Evolutionary conservation across 202 grass and related monocot genomes (phyloP).

Genomic region (Hordeum pubiflorum): DNA sequence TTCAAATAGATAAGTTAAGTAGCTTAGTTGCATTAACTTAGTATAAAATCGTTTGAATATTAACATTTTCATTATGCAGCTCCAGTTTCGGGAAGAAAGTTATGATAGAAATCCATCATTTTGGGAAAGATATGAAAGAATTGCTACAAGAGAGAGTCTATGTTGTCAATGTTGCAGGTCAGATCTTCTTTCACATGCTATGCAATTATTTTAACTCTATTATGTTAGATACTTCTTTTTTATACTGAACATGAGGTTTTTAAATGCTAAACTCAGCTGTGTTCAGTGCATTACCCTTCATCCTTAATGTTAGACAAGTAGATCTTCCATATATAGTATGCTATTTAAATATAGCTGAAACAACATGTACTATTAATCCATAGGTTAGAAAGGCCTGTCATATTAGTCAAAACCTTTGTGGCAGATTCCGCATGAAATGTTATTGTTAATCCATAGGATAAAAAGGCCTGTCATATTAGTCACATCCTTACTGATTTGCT

Average conservation of each 20-base stretch:
- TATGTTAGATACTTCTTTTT: not conserved
- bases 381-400: not conserved
- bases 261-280: not conserved
- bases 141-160: slow-evolving; percentile 72
- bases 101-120: slow-evolving; percentile 45
- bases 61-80: slow-evolving; percentile 35
- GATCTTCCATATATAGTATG: not conserved
- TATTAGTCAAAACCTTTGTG: not conserved
- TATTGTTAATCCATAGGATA: not conserved
- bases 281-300: not conserved
- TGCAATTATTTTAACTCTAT: not conserved
- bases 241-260: not conserved
- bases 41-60: not conserved
- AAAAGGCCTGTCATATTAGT: not conserved
- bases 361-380: not conserved
- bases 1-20: not conserved
- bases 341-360: slow-evolving; percentile 6
- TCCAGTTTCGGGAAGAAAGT: slow-evolving; percentile 41
- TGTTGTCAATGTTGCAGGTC: slow-evolving; percentile 80
- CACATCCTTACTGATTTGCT: not conserved
- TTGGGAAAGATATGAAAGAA: slow-evolving; percentile 79
- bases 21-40: not conserved
- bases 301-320: not conserved
- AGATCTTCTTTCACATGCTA: not conserved
- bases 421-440: not conserved